Evolutionary conservation across 1,284 basidiomycete genomes (phyloP).

Genomic region (Fomitiporia mediterranea): DNA sequence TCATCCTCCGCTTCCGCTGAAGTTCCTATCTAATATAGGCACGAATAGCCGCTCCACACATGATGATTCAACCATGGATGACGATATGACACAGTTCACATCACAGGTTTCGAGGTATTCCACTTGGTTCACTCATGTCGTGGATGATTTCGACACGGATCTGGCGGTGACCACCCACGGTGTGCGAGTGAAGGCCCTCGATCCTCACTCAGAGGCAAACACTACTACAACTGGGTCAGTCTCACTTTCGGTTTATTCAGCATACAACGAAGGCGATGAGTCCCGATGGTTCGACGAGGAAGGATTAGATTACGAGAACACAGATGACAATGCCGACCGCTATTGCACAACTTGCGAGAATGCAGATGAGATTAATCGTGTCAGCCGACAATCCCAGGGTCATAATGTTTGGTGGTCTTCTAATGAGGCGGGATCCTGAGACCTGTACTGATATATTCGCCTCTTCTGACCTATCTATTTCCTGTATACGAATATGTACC

Average conservation of each 20-base stretch:
- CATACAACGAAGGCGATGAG: not conserved
- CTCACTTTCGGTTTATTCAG: not conserved
- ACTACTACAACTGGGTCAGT: not conserved
- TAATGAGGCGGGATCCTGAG: too few species aligned
- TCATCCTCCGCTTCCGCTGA: not conserved
- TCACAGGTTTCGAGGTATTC: conserved; percentile 15
- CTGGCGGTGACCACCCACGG: not conserved
- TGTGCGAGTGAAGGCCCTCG: not conserved
- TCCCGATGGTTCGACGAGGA: not conserved
- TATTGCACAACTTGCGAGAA: not conserved
- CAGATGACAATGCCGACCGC: not conserved
- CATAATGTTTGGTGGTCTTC: not conserved
- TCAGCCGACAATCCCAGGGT: not conserved
- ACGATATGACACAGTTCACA: conserved; percentile 6
- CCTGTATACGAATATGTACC: too few species aligned
- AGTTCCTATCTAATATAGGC: not conserved
- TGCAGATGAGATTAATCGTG: not conserved
- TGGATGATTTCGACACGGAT: conserved; percentile 6
- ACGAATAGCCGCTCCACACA: not conserved
- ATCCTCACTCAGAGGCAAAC: not conserved
- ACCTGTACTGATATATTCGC: too few species aligned
- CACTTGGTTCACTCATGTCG: conserved; percentile 5
- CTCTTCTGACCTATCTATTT: too few species aligned
- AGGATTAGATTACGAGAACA: not conserved
- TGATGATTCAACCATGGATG: not conserved